Conservation (phyloP, 2,329 filamentous ascomycete species). For the Neofusicoccum kwambonambiense region DNA sequence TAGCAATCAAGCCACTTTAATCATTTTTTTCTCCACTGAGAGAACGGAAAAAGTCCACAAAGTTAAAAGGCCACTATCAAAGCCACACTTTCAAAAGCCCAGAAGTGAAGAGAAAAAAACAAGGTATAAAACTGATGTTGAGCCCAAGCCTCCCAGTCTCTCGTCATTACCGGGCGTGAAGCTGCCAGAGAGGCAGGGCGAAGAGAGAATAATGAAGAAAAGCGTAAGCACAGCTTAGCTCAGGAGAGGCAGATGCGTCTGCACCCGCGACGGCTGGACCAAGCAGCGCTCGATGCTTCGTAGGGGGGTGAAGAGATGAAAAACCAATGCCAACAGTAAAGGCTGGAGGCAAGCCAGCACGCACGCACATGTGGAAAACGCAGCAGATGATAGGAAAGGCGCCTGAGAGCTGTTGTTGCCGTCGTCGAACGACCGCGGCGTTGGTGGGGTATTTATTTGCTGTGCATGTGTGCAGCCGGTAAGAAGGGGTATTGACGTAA, state of each 20-base stretch:
- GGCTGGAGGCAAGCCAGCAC: background rate
- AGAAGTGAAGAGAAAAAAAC: background rate
- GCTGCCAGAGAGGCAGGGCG: background rate
- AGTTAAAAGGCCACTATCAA: constrained; percentile 14
- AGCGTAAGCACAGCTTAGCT: constrained; percentile 10
- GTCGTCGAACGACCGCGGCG: background rate
- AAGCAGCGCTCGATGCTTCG: constrained; percentile 1
- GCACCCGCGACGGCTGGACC: constrained; percentile 5
- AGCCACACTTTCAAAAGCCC: background rate
- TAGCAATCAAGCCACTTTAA: background rate
- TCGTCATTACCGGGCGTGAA: background rate
- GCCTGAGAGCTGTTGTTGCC: background rate
- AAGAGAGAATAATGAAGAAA: background rate
- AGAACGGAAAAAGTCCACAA: background rate
- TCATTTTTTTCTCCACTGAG: background rate
- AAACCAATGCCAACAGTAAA: constrained; percentile 3
- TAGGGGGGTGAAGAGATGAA: background rate
- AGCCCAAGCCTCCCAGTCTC: background rate
- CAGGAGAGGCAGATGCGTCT: background rate
- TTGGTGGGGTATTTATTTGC: constrained; percentile 8
- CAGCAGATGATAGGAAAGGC: background rate
- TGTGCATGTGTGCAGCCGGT: constrained; percentile 6
- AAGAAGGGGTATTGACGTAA: constrained; percentile 11
- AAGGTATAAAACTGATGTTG: constrained; percentile 9
- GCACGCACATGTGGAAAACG: background rate